Evolutionary conservation across 108 stramenopile genomes (phyloP).

Genomic region (Nannochloropsis salina): DNA sequence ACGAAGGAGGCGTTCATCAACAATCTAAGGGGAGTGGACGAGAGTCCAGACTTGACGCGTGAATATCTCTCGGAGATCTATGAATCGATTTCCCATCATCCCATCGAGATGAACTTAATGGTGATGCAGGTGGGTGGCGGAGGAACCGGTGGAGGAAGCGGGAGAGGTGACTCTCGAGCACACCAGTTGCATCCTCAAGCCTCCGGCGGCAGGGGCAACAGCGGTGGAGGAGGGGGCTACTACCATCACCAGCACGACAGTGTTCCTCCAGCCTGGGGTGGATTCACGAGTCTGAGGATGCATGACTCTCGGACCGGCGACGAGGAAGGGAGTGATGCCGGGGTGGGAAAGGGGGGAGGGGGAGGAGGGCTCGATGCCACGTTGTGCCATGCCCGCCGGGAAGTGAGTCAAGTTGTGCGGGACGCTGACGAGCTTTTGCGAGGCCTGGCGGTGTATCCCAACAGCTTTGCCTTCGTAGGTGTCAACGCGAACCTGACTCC

Average conservation of each 20-base stretch:
- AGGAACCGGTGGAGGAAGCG: neutral
- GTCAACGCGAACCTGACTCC: constrained; percentile 48
- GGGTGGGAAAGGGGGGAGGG: neutral
- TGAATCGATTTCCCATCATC: constrained; percentile 46
- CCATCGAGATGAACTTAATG: constrained; percentile 22
- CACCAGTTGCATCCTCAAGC: neutral
- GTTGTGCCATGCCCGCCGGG: too few relatives aligned
- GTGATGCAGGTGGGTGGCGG: neutral
- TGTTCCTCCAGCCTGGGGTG: neutral
- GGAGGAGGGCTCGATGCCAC: neutral
- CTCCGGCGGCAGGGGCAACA: neutral
- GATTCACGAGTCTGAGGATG: neutral
- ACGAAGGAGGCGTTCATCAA: constrained; percentile 78
- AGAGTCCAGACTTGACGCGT: constrained; percentile 57
- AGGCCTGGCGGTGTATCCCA: constrained; percentile 44
- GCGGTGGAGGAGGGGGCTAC: neutral
- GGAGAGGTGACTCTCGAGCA: neutral
- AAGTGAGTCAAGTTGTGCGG: neutral
- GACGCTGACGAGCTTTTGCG: constrained; percentile 51
- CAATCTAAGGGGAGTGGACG: constrained; percentile 64
- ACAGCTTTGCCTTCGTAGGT: constrained; percentile 47
- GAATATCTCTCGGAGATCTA: constrained; percentile 60
- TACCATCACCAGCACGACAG: neutral
- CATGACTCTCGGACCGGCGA: neutral
- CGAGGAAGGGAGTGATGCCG: neutral